These are phyloP conservation scores for Cornus suecica DNA, from an alignment of 148 eudicot genomes.

Conservation along the genomic window DNA sequence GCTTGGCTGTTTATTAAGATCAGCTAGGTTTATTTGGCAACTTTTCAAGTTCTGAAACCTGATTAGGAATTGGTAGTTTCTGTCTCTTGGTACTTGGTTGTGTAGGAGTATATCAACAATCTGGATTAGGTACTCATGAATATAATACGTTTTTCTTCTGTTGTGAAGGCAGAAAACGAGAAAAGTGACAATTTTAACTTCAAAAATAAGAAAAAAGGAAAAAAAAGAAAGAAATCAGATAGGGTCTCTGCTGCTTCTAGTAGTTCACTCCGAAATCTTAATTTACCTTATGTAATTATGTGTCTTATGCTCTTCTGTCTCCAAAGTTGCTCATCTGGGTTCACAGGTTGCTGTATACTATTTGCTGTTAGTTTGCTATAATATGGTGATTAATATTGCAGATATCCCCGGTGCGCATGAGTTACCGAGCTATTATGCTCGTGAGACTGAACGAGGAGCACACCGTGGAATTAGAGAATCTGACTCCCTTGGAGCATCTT, in stretches of 20 bases:
- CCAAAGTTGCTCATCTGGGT: not conserved
- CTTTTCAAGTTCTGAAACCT: too few species aligned
- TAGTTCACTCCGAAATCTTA: too few species aligned
- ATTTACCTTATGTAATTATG: not conserved
- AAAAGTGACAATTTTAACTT: too few species aligned
- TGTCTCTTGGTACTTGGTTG: too few species aligned
- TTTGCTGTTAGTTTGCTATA: constrained; percentile 1
- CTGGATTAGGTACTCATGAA: too few species aligned
- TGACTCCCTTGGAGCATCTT: constrained; percentile 64
- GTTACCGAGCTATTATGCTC: constrained; percentile 46
- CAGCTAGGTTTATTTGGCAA: not conserved
- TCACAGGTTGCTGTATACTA: not conserved
- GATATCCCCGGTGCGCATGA: constrained; percentile 64
- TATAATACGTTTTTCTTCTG: too few species aligned
- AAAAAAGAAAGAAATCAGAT: too few species aligned
- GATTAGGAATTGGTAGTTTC: too few species aligned
- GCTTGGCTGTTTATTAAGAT: not conserved
- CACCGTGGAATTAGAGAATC: constrained; percentile 53
- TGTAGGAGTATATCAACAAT: too few species aligned
- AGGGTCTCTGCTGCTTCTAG: not conserved
- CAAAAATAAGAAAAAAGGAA: too few species aligned
- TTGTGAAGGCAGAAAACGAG: too few species aligned
- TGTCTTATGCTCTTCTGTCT: not conserved
- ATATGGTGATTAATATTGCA: constrained; percentile 20
- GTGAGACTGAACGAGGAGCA: constrained; percentile 44